Evolutionary conservation across 192 early-diverging fungal species (phyloP), one percentile per base, ranked within the genome.

Genomic region (Coemansia nantahalensis): DNA sequence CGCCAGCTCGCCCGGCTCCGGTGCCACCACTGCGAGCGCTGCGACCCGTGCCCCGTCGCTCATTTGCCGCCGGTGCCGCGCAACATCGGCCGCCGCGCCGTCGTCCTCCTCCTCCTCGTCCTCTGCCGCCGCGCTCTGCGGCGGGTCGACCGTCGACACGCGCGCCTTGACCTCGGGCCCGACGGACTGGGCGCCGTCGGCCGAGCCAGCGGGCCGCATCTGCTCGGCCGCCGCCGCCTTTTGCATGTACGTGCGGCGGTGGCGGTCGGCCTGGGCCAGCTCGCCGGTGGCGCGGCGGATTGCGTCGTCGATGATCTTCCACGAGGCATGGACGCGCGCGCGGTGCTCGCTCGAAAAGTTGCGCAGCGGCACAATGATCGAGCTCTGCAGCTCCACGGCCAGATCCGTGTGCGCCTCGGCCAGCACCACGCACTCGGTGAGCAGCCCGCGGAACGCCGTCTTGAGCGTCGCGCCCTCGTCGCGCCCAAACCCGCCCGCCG

Each of bases 401-500:
- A 79, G 34, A 22, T 66, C 62, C 1, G 64, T 26, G 45, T 79
- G 77, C 1, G 62, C 62, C 17, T 59, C 59, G 24, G 64, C 28
- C 39, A 72, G 47, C 8, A 57, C 55, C 17, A 65, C 28, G 54
- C 69, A 67, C 39, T 79, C 77, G 33, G 54, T 34, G 14, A 65
- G 51, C 19, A 79, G 53, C n/a, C 68, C 77, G 43, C 61, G 62
- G 36, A 43, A 79, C 11, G 69, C 77, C 3, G 65, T 73, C 37
- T 71, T 71, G 36, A 79, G 65, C 28, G 77, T 72, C 7, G 77
- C 77, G 19, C 77, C 77, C 37, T 79, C 77, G 62, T 79, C 69
- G 39, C 65, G 68, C 1, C 50, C 64, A 39, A 79, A 79, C 8
- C 77, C 77, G 7, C 53, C 34, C 14, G 50, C n/a, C 13, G 46